Percentiles rank a stretch among this genome's conserved stretches.
These are phyloP conservation scores for Ophiognomonia clavigignenti-juglandacearum DNA, from an alignment of 2,329 filamentous ascomycete genomes.

Conservation along the genomic window DNA sequence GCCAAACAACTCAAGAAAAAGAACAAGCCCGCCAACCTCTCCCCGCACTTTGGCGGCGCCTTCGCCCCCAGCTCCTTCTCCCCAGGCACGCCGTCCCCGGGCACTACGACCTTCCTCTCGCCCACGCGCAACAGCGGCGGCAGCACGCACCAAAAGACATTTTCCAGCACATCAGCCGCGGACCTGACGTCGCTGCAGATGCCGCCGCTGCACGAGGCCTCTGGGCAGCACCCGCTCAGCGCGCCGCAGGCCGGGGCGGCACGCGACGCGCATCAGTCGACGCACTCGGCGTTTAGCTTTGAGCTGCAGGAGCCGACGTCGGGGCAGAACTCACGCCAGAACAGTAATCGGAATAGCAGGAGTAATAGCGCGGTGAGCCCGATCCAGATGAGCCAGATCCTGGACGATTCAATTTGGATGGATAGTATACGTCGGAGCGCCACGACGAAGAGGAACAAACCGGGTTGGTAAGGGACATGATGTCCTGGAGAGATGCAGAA, in stretches of 20 bases:
- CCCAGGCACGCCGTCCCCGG: constrained; percentile 20
- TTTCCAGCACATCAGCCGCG: constrained; percentile 35
- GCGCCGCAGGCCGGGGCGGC: constrained; percentile 39
- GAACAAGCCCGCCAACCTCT: constrained; percentile 3
- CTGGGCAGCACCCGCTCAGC: constrained; percentile 52
- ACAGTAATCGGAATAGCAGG: constrained; percentile 43
- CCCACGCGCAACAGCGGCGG: constrained; percentile 27
- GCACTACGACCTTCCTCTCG: constrained; percentile 31
- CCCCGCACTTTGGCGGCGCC: constrained; percentile 12
- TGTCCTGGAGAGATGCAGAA: too few relatives aligned
- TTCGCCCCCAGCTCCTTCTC: constrained; percentile 7
- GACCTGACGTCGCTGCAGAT: constrained; percentile 39
- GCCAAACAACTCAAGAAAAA: constrained; percentile 21
- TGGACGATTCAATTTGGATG: constrained; percentile 89
- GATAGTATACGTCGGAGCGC: constrained; percentile 88
- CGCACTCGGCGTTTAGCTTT: constrained; percentile 54
- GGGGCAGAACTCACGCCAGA: constrained; percentile 18
- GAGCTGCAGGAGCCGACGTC: constrained; percentile 45
- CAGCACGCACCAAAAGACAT: constrained; percentile 33
- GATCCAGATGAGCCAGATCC: constrained; percentile 73
- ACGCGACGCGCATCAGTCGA: constrained; percentile 30
- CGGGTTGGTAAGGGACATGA: constrained; percentile 14
- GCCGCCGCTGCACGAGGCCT: too few relatives aligned
- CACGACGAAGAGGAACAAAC: constrained; percentile 48
- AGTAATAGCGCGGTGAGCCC: constrained; percentile 68